Evolutionary conservation across 306 rosid species (phyloP).

Genomic region (Argentina anserina): DNA sequence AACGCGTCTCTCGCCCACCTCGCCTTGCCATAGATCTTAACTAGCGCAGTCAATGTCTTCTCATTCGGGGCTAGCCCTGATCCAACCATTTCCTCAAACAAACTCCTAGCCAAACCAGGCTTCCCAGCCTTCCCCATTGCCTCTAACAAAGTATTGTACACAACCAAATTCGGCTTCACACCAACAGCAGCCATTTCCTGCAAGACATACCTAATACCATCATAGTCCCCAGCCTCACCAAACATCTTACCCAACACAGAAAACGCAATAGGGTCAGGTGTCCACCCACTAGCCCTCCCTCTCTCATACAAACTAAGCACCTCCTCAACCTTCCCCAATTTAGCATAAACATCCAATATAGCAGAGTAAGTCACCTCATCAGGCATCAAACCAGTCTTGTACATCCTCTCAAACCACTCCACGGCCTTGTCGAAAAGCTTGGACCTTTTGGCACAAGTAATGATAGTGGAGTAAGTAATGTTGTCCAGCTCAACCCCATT

Average conservation of each 20-base stretch:
- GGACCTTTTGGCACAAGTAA: conserved; percentile 76
- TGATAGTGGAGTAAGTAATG: conserved; percentile 84
- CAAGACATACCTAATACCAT: conserved; percentile 82
- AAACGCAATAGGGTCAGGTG: conserved; percentile 70
- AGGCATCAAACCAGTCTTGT: conserved; percentile 87
- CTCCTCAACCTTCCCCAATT: conserved; percentile 76
- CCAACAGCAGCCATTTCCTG: conserved; percentile 77
- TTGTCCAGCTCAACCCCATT: conserved; percentile 60
- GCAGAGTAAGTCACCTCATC: conserved; percentile 97
- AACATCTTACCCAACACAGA: conserved; percentile 90
- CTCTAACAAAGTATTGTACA: conserved; percentile 87
- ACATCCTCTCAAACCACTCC: conserved; percentile 95
- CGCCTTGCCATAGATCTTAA: conserved; percentile 90
- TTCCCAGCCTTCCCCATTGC: conserved; percentile 95
- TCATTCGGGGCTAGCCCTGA: conserved; percentile 69
- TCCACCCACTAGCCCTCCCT: conserved; percentile 94
- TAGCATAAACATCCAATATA: conserved; percentile 86
- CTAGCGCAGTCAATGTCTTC: conserved; percentile 75
- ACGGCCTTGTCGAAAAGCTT: conserved; percentile 63
- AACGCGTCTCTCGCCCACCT: conserved; percentile 86
- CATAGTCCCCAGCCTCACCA: conserved; percentile 92
- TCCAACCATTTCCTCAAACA: conserved; percentile 81
- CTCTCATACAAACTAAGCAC: conserved; percentile 77
- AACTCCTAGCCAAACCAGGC: conserved; percentile 81
- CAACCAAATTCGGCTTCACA: conserved; percentile 79